Percentiles rank a stretch among this genome's conserved stretches.
Conservation (phyloP, 202 grass and related monocot genomes). For the Panicum hallii region DNA sequence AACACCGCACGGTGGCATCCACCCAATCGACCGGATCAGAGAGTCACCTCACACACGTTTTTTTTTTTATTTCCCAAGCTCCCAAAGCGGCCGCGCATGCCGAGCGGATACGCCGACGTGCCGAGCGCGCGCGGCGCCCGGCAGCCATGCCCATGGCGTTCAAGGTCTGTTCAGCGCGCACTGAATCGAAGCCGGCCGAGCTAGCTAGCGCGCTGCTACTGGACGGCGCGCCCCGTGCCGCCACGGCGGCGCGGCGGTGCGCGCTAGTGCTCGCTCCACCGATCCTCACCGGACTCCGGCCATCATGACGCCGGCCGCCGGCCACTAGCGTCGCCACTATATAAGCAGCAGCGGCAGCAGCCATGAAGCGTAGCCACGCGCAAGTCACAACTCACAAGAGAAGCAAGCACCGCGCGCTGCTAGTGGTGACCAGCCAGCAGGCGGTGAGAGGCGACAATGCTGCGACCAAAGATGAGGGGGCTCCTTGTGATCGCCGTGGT, state of each 20-base stretch:
- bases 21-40: neutral
- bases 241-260: slow-evolving; percentile 30
- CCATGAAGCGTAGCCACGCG: slow-evolving; percentile 22
- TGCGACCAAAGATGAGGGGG: neutral
- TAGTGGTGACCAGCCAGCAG: neutral
- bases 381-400: neutral
- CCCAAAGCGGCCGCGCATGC: slow-evolving; percentile 10
- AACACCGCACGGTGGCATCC: neutral
- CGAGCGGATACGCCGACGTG: neutral
- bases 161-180: neutral
- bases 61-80: neutral
- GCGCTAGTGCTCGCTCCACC: slow-evolving; percentile 50
- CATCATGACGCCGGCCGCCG: slow-evolving; percentile 29
- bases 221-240: slow-evolving; percentile 7
- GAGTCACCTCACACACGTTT: neutral
- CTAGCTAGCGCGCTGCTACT: slow-evolving; percentile 30
- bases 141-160: neutral
- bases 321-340: slow-evolving; percentile 26
- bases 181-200: neutral
- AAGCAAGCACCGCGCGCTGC: neutral
- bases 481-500: slow-evolving; percentile 1
- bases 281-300: neutral
- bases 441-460: too few relatives aligned
- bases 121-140: neutral
- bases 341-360: slow-evolving; percentile 17